Evolutionary conservation across 129 eudicot species (phyloP), one percentile per base, ranked within the genome.

Genomic region (Pseudognaphalium luteoalbum): DNA sequence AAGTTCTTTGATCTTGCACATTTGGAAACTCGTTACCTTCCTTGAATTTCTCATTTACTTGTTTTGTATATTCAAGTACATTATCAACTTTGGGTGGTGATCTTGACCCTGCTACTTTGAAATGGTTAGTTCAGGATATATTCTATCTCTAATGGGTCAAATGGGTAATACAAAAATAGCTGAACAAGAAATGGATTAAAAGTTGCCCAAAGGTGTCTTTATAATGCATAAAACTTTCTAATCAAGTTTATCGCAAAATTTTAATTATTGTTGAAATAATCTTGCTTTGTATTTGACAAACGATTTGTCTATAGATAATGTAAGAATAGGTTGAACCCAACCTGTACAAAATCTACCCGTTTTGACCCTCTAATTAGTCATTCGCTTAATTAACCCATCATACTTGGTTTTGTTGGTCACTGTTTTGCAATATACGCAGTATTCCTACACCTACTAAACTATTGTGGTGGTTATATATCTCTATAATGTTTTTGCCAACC

Each of bases 1-100:
- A 44, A 83, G 71, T 57, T 25, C 68, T 17, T 28, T 44, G 16
- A 41, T 59, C 71, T 78, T 30, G 51, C 50, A 62, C 58, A 32
- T 79, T 28, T 77, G 20, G 15, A 21, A 44, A 32, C 57, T 60
- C 35, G 21, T 37, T 59, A 28, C 34, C 14, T 56, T 30, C 19
- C 51, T 65, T 51, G 15, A 32, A 70, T 25, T 60, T 70, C 59
- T 19, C 35, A 2, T 51, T 66, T 57, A 62, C 54, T 47, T 35
- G 22, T 68, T 54, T n/a, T n/a, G 19, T 20, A 57, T 57, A 57
- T 73, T 57, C 34, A 14, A 29, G 21, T 60, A 35, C 22, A 60
- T 10, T 62, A 61, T 63, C 32, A 60, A 1, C 28, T 66, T 17
- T 19, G 16, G 57, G n/a, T 42, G 37, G 35, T 0, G 6, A 37